Evolutionary conservation across 805 yeast genomes (phyloP).

Genomic region (Naumovozyma castellii): DNA sequence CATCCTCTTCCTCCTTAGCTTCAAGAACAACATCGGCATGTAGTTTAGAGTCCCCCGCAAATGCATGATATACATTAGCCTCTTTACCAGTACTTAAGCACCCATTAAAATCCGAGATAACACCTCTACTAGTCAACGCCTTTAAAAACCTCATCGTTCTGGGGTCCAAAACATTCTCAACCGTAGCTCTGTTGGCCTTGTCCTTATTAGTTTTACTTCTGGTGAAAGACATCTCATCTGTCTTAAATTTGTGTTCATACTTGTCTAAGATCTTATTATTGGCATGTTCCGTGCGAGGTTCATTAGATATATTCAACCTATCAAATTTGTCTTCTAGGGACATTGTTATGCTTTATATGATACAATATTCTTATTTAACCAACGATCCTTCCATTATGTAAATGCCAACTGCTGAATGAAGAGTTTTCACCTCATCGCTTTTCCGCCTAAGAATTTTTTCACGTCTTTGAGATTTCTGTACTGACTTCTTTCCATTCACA

Average conservation of each 20-base stretch:
- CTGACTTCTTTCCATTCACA: no score
- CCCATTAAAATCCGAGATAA: constrained; percentile 79
- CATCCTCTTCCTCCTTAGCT: constrained; percentile 6
- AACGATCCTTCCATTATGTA: not conserved
- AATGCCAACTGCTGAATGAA: not conserved
- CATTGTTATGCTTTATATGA: constrained; percentile 9
- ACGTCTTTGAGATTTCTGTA: no score
- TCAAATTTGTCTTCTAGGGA: constrained; percentile 18
- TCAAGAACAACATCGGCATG: constrained; percentile 12
- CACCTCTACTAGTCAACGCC: constrained; percentile 74
- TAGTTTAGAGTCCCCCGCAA: constrained; percentile 27
- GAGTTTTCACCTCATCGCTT: not conserved
- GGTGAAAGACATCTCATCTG: constrained; percentile 47
- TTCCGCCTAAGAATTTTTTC: not conserved
- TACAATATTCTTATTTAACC: no score
- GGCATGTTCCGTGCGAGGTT: constrained; percentile 22
- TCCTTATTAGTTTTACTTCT: constrained; percentile 61
- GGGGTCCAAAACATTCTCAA: constrained; percentile 93
- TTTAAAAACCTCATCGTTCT: constrained; percentile 77
- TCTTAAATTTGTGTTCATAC: constrained; percentile 54
- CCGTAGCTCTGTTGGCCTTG: constrained; percentile 90
- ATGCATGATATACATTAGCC: constrained; percentile 93
- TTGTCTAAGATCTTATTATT: constrained; percentile 48
- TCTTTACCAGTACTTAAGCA: constrained; percentile 96
- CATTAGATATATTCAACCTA: constrained; percentile 8